Conservation (phyloP, 73 alveolate genomes). For the Paramecium octaurelia region DNA sequence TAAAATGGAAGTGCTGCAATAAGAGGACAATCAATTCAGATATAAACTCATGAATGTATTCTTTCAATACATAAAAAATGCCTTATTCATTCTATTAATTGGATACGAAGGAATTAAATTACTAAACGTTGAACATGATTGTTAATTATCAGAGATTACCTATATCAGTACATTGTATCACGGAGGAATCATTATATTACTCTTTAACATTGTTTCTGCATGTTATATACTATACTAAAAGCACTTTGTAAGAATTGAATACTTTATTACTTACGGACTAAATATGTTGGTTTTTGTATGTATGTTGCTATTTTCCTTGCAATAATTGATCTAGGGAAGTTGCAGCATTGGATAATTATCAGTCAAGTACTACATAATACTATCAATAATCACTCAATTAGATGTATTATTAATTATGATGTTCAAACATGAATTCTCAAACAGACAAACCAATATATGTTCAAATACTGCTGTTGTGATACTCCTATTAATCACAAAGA, state of each 20-base stretch:
- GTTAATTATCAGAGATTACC: background rate
- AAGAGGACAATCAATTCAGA: conserved; percentile 11
- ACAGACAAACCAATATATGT: conserved; percentile 13
- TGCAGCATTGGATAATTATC: background rate
- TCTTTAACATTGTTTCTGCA: background rate
- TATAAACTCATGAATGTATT: conserved; percentile 33
- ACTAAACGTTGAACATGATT: background rate
- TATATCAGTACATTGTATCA: conserved; percentile 3
- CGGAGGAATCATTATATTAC: background rate
- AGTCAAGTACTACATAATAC: background rate
- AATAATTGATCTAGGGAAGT: background rate
- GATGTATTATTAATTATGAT: conserved; percentile 25
- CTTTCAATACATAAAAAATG: conserved; percentile 15
- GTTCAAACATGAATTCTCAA: conserved; percentile 36
- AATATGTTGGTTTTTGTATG: background rate
- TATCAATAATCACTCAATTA: background rate
- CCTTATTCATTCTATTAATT: background rate
- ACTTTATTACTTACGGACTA: conserved; percentile 17
- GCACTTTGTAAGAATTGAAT: conserved; percentile 45
- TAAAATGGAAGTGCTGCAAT: background rate
- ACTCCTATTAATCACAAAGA: background rate
- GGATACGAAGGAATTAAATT: conserved; percentile 31
- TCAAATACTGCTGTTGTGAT: conserved; percentile 34
- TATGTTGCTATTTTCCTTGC: background rate
- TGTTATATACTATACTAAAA: conserved; percentile 20